Evolutionary conservation across 805 yeast species (phyloP).

Genomic region (Cyberlindnera petersonii): DNA sequence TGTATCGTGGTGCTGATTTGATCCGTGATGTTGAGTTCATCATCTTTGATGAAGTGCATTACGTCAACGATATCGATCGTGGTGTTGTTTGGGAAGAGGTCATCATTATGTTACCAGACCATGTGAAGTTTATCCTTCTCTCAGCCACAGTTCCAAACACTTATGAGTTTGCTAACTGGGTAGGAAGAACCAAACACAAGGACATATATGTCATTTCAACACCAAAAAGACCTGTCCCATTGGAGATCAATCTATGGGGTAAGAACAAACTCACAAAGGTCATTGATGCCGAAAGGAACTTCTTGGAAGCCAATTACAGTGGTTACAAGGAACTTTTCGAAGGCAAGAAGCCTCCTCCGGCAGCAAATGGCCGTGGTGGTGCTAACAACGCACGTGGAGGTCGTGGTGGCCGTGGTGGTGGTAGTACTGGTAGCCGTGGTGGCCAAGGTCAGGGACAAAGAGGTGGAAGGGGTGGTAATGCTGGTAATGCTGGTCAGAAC

Average conservation of each 20-base stretch:
- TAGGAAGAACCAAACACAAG: conserved; percentile 93
- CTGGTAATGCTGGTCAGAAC: conserved; percentile 31
- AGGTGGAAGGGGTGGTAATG: conserved; percentile 26
- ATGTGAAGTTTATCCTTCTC: conserved; percentile 82
- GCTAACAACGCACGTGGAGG: conserved; percentile 23
- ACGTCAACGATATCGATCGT: conserved; percentile 93
- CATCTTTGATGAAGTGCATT: conserved; percentile 96
- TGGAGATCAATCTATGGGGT: conserved; percentile 84
- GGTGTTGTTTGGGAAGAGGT: conserved; percentile 99
- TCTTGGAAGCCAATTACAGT: conserved; percentile 59
- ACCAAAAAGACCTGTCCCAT: conserved; percentile 93
- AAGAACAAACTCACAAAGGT: conserved; percentile 68
- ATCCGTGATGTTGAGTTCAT: conserved; percentile 97
- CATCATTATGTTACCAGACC: conserved; percentile 95
- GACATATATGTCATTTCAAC: conserved; percentile 96
- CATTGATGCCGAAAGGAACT: conserved; percentile 69
- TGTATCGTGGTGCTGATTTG: conserved; percentile 93
- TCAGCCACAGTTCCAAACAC: conserved; percentile 99
- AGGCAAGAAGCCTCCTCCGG: conserved; percentile 36
- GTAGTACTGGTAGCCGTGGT: conserved; percentile 34
- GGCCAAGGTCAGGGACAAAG: conserved; percentile 34
- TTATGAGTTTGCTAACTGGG: conserved; percentile 97
- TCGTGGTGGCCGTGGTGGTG: conserved; percentile 42
- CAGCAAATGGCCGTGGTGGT: conserved; percentile 46
- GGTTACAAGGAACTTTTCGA: conserved; percentile 53